Conservation (phyloP, 2,329 filamentous ascomycete genomes). For the Macrophomina phaseolina region DNA sequence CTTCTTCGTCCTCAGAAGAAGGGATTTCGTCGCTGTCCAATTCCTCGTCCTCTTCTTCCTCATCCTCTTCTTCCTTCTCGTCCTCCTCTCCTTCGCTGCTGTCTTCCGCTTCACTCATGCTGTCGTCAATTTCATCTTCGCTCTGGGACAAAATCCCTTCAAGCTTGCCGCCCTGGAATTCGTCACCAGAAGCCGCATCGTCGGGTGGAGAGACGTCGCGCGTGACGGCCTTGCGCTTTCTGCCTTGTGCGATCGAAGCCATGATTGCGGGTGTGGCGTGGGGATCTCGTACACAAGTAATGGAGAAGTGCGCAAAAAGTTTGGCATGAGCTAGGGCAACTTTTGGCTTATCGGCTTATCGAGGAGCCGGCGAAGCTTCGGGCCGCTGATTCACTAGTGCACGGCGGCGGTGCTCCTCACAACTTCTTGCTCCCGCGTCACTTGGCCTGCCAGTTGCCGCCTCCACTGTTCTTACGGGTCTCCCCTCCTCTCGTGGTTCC, state of each 20-base stretch:
- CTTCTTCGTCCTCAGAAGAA: slow-evolving; percentile 48
- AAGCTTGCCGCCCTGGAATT: slow-evolving; percentile 46
- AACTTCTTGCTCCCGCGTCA: slow-evolving; percentile 23
- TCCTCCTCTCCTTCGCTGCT: slow-evolving; percentile 36
- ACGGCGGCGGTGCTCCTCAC: slow-evolving; percentile 16
- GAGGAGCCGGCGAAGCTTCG: slow-evolving; percentile 7
- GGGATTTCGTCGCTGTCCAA: slow-evolving; percentile 48
- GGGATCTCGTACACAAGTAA: not conserved
- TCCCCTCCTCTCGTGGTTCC: not conserved
- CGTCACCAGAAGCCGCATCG: slow-evolving; percentile 32
- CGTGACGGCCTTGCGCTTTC: slow-evolving; percentile 53
- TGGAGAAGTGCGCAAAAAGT: not conserved
- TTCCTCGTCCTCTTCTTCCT: slow-evolving; percentile 43
- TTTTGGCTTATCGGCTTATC: slow-evolving; percentile 26
- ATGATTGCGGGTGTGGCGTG: slow-evolving; percentile 5
- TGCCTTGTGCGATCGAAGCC: slow-evolving; percentile 32
- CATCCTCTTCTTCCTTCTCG: slow-evolving; percentile 37
- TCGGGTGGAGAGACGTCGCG: slow-evolving; percentile 41
- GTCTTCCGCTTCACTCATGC: slow-evolving; percentile 34
- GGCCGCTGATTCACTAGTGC: not conserved
- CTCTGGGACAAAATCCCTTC: slow-evolving; percentile 51
- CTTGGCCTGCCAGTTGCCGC: slow-evolving; percentile 11
- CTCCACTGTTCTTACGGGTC: not conserved
- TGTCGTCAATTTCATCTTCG: slow-evolving; percentile 45
- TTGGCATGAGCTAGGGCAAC: slow-evolving; percentile 4